Conservation (phyloP, 2,329 filamentous ascomycete species). For the Blastomyces percursus region DNA sequence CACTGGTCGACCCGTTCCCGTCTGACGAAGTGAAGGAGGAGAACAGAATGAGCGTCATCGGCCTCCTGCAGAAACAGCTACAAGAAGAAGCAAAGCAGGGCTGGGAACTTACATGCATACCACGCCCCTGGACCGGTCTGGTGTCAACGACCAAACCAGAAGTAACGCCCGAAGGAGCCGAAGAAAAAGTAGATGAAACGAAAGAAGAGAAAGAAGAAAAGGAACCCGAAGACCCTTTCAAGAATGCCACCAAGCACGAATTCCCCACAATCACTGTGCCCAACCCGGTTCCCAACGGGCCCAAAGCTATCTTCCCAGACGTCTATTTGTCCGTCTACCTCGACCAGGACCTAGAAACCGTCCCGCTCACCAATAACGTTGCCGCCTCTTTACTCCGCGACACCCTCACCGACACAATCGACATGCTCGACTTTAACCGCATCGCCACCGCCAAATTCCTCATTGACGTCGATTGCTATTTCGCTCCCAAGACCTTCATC, state of each 20-base stretch:
- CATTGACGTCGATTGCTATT: slow-evolving; percentile 92
- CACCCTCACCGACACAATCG: slow-evolving; percentile 81
- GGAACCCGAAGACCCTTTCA: slow-evolving; percentile 47
- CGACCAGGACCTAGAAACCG: slow-evolving; percentile 77
- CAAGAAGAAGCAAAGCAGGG: slow-evolving; percentile 60
- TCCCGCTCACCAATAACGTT: slow-evolving; percentile 65
- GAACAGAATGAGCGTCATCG: slow-evolving; percentile 60
- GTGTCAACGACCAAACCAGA: slow-evolving; percentile 17
- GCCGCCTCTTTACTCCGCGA: slow-evolving; percentile 78
- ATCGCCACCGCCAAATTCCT: slow-evolving; percentile 76
- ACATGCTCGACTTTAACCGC: slow-evolving; percentile 85
- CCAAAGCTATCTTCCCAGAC: slow-evolving; percentile 75
- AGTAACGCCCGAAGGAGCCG: slow-evolving; percentile 34
- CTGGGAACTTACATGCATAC: slow-evolving; percentile 62
- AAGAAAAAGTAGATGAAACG: slow-evolving; percentile 24
- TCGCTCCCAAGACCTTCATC: slow-evolving; percentile 77
- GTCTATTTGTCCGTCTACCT: slow-evolving; percentile 88
- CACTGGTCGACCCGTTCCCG: slow-evolving; percentile 75
- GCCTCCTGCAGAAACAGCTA: slow-evolving; percentile 74
- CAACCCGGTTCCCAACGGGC: slow-evolving; percentile 60
- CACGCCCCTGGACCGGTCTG: slow-evolving; percentile 41
- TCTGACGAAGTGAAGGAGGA: slow-evolving; percentile 41
- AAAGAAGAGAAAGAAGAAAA: slow-evolving; percentile 30
- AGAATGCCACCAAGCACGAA: slow-evolving; percentile 55
- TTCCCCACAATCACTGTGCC: slow-evolving; percentile 70